These are phyloP conservation scores for Rubus idaeus DNA, from an alignment of 306 rosid genomes.

Conservation along the genomic window DNA sequence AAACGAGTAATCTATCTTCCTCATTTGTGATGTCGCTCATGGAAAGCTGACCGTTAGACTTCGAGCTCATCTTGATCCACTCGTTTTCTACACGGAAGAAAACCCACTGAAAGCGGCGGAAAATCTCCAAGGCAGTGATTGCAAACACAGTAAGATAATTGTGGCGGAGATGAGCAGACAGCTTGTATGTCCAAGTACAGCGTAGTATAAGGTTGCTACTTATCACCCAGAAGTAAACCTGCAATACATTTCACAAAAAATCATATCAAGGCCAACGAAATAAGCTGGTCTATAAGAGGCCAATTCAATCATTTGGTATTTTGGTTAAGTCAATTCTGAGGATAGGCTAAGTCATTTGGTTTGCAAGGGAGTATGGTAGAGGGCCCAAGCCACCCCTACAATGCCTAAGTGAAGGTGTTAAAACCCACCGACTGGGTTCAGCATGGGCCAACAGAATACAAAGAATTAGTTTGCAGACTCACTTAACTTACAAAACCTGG, in stretches of 20 bases:
- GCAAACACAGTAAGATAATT: conserved; percentile 81
- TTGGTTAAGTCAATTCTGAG: neutral
- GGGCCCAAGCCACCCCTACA: neutral
- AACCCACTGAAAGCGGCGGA: conserved; percentile 97
- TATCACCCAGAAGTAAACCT: conserved; percentile 94
- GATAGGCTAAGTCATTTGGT: neutral
- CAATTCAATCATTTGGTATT: neutral
- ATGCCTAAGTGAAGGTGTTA: conserved; percentile 1
- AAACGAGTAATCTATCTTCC: conserved; percentile 66
- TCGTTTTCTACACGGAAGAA: conserved; percentile 97
- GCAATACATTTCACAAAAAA: conserved; percentile 32
- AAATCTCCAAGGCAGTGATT: conserved; percentile 84
- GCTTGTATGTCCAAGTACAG: conserved; percentile 99
- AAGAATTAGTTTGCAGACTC: neutral
- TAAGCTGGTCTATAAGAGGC: neutral
- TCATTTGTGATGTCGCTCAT: conserved; percentile 50
- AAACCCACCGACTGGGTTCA: neutral
- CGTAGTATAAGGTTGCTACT: conserved; percentile 90
- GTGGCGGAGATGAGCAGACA: conserved; percentile 98
- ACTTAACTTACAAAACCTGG: neutral
- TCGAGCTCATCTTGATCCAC: conserved; percentile 76
- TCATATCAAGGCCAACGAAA: neutral
- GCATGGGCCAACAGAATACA: neutral
- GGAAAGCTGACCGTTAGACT: conserved; percentile 64
- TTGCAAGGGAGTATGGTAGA: neutral